Conservation (phyloP, 768 basidiomycete species). For the Exidia glandulosa region DNA sequence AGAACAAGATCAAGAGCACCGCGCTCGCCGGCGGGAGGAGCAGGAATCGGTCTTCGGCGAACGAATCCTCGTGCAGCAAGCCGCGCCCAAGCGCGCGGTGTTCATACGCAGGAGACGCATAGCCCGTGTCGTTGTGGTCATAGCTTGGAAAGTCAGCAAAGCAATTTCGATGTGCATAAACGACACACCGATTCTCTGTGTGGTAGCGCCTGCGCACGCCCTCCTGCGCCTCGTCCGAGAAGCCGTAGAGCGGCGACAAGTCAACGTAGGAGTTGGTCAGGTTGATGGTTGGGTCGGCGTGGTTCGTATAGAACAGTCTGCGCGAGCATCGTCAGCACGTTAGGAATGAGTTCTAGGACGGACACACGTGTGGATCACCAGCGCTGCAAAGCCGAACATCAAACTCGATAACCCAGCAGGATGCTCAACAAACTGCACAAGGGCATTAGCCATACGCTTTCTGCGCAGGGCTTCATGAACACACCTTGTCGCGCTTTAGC, state of each 20-base stretch:
- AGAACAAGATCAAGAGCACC: slow-evolving; percentile 74
- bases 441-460: background rate
- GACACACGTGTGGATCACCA: slow-evolving; percentile 14
- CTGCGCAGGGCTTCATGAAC: slow-evolving; percentile 2
- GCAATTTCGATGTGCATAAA: too few relatives aligned
- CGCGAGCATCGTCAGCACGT: slow-evolving; percentile 2
- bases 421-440: slow-evolving; percentile 13
- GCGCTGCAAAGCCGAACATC: slow-evolving; percentile 17
- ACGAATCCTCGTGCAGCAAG: slow-evolving; percentile 54
- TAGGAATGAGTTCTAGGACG: background rate
- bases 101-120: background rate
- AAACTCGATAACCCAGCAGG: slow-evolving; percentile 23
- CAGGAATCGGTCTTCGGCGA: slow-evolving; percentile 68
- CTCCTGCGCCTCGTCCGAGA: slow-evolving; percentile 28
- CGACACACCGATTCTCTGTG: background rate
- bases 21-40: slow-evolving; percentile 71
- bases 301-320: slow-evolving; percentile 34
- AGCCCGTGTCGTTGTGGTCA: background rate
- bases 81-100: slow-evolving; percentile 39
- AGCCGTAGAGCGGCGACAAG: slow-evolving; percentile 45
- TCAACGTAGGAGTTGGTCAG: slow-evolving; percentile 46
- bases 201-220: slow-evolving; percentile 32
- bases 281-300: slow-evolving; percentile 34
- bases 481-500: slow-evolving; percentile 19
- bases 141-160: too few relatives aligned